Evolutionary conservation across 1,284 basidiomycete species (phyloP).

Genomic region (Gastroboletus turbinatus): DNA sequence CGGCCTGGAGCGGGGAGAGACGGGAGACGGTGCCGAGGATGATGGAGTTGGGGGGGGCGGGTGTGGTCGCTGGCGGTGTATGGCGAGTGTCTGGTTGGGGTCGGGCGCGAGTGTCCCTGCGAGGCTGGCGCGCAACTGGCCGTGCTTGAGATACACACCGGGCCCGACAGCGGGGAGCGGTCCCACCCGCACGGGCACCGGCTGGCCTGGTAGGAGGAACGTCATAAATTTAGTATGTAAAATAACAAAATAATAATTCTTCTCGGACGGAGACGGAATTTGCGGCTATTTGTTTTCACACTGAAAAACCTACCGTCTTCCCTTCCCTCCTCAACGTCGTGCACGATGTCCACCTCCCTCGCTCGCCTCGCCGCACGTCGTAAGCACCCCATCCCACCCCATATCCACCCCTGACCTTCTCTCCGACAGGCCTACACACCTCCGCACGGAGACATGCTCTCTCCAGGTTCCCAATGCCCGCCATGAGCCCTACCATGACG

Average conservation of each 20-base stretch:
- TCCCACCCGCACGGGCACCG: constrained; percentile 59
- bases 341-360: constrained; percentile 56
- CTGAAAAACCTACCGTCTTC: constrained; percentile 12
- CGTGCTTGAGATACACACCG: constrained; percentile 71
- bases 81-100: constrained; percentile 56
- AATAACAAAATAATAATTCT: constrained; percentile 4
- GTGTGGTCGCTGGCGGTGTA: constrained; percentile 59
- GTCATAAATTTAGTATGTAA: constrained; percentile 25
- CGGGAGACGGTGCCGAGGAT: no score
- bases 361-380: constrained; percentile 70
- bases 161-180: constrained; percentile 61
- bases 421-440: constrained; percentile 70
- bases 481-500: constrained; percentile 99
- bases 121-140: constrained; percentile 69
- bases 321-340: constrained; percentile 20
- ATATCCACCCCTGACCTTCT: neutral
- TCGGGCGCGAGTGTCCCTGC: constrained; percentile 55
- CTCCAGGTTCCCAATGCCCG: constrained; percentile 94
- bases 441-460: constrained; percentile 80
- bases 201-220: constrained; percentile 80
- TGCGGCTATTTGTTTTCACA: constrained; percentile 20
- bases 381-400: constrained; percentile 35
- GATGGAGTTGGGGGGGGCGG: no score
- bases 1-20: no score
- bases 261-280: constrained; percentile 25